Conservation (phyloP, 169 alveolate genomes). For the Plasmodium knowlesi region DNA sequence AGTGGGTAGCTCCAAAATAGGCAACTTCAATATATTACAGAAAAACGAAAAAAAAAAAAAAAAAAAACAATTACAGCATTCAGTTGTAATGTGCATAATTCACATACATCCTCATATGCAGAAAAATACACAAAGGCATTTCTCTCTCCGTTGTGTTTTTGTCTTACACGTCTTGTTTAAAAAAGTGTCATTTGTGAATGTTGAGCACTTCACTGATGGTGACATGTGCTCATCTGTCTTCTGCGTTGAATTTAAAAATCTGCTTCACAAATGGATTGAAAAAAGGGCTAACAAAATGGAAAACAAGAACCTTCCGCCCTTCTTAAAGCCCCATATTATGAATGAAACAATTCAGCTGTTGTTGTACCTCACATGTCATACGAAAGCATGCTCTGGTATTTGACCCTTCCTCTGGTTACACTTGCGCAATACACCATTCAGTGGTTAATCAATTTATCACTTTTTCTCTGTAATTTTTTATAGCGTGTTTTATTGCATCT, state of each 20-base stretch:
- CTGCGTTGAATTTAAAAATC: background rate
- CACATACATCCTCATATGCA: background rate
- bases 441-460: slow-evolving; percentile 74
- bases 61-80: background rate
- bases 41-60: background rate
- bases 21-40: background rate
- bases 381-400: background rate
- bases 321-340: background rate
- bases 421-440: background rate
- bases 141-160: background rate
- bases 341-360: background rate
- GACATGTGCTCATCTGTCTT: background rate
- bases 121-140: background rate
- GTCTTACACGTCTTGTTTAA: background rate
- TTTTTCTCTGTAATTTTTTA: slow-evolving; percentile 88
- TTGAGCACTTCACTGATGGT: background rate
- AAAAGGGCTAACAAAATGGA: background rate
- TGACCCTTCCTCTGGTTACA: background rate
- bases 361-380: background rate
- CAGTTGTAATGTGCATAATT: background rate
- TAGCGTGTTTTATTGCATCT: slow-evolving; percentile 98
- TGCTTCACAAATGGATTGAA: background rate
- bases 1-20: background rate
- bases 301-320: no score
- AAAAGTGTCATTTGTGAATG: background rate